Evolutionary conservation across 768 basidiomycete species (phyloP).

Genomic region (Dioszegia hungarica): DNA sequence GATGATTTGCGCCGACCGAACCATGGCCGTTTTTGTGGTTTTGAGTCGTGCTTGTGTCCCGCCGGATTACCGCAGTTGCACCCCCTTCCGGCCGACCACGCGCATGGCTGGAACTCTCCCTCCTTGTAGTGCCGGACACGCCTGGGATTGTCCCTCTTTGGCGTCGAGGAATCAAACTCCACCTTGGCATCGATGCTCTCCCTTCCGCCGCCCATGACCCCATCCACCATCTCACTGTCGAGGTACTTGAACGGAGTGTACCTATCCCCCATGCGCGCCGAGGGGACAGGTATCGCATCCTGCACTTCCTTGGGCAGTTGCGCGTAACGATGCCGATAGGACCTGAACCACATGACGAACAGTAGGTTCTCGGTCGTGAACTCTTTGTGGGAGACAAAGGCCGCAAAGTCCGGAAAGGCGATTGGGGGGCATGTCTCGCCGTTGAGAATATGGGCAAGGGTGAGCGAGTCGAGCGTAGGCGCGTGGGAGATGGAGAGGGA

Average conservation of each 20-base stretch:
- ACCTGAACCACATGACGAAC: conserved; percentile 41
- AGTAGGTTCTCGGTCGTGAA: conserved; percentile 39
- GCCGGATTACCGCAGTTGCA: conserved; percentile 5
- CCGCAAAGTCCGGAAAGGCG: conserved; percentile 37
- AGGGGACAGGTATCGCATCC: conserved; percentile 28
- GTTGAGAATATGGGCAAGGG: conserved; percentile 35
- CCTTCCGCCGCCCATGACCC: not conserved
- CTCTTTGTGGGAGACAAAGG: conserved; percentile 38
- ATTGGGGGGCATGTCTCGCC: conserved; percentile 42
- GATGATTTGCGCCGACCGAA: not conserved
- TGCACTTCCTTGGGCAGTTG: conserved; percentile 11
- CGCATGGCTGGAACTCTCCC: conserved; percentile 6
- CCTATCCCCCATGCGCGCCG: conserved; percentile 30
- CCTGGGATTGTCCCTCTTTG: not conserved
- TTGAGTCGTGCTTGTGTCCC: not conserved
- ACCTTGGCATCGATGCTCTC: not conserved
- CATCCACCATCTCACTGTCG: conserved; percentile 12
- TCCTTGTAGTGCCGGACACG: not conserved
- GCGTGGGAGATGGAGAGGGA: conserved; percentile 4
- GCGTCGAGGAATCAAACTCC: not conserved
- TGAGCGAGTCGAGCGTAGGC: conserved; percentile 32
- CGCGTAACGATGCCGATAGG: conserved; percentile 27
- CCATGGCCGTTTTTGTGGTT: not conserved
- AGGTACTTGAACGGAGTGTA: conserved; percentile 35
- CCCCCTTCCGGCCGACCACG: conserved; percentile 5